Evolutionary conservation across 345 rosid species (phyloP).

Genomic region (Murraya paniculata): DNA sequence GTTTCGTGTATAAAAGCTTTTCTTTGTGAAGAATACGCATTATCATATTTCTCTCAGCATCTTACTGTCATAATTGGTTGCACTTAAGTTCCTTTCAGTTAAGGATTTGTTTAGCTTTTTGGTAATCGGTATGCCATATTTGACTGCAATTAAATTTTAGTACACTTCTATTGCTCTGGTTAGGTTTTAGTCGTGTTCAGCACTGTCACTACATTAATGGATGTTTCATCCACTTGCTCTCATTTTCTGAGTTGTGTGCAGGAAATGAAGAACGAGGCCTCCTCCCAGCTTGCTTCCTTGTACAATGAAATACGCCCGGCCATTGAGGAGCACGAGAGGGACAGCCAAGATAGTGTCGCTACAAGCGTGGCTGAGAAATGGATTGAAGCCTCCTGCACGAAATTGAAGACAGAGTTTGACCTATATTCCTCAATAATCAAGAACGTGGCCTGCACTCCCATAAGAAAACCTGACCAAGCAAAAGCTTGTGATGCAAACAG

Average conservation of each 20-base stretch:
- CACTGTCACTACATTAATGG: background rate
- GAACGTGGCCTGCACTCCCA: constrained; percentile 57
- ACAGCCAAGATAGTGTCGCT: constrained; percentile 86
- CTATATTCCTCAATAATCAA: constrained; percentile 68
- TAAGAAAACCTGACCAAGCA: constrained; percentile 23
- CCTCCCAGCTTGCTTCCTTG: constrained; percentile 48
- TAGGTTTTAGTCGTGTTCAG: background rate
- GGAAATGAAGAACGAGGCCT: constrained; percentile 75
- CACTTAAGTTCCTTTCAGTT: background rate
- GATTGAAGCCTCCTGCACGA: constrained; percentile 81
- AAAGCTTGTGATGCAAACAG: constrained; percentile 24
- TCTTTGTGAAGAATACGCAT: background rate
- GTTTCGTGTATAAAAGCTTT: background rate
- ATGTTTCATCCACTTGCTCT: background rate
- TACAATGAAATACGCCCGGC: constrained; percentile 85
- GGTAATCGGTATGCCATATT: background rate
- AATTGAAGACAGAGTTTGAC: constrained; percentile 85
- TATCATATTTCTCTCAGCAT: background rate
- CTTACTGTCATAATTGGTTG: background rate
- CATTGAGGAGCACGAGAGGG: constrained; percentile 94
- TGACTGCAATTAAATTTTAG: background rate
- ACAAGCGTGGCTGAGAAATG: constrained; percentile 97
- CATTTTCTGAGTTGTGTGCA: constrained; percentile 25
- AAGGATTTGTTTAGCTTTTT: background rate
- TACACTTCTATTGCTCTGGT: background rate